phyloP scores from a whole-genome alignment of 2,329 filamentous ascomycete species.

The Cercospora sp. region DNA sequence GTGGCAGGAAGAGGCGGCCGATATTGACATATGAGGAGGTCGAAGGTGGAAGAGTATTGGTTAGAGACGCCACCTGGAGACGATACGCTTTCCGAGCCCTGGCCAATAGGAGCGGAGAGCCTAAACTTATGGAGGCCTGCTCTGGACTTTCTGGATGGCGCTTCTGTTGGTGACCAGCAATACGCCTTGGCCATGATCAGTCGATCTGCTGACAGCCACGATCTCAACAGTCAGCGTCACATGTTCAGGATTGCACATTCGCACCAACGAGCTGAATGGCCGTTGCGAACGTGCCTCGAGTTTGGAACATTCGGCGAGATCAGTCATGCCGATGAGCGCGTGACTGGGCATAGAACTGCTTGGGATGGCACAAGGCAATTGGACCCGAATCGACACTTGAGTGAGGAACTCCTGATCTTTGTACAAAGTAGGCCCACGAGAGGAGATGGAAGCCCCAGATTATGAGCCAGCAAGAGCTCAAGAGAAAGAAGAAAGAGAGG shows the following conservation, averaged over 20 bases:
- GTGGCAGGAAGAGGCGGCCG: conserved; percentile 17
- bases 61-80: background rate
- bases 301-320: no score
- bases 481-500: background rate
- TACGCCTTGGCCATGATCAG: background rate
- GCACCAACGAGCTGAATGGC: background rate
- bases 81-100: background rate
- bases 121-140: background rate
- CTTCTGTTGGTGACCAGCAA: background rate
- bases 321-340: no score
- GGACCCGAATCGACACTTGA: no score
- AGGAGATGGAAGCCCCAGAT: no score
- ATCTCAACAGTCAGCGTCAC: no score
- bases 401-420: no score
- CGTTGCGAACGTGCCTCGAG: background rate
- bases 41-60: background rate
- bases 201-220: background rate
- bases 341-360: no score
- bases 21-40: conserved; percentile 4
- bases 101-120: background rate
- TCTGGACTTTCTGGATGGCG: background rate
- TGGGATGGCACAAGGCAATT: no score
- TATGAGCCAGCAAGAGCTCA: no score
- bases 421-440: no score
- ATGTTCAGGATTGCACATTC: no score